A percentile compares a stretch with the other conserved stretches of the same genome.
These are phyloP conservation scores for Plasmodium coatneyi DNA, from an alignment of 169 alveolate genomes.

Conservation along the genomic window DNA sequence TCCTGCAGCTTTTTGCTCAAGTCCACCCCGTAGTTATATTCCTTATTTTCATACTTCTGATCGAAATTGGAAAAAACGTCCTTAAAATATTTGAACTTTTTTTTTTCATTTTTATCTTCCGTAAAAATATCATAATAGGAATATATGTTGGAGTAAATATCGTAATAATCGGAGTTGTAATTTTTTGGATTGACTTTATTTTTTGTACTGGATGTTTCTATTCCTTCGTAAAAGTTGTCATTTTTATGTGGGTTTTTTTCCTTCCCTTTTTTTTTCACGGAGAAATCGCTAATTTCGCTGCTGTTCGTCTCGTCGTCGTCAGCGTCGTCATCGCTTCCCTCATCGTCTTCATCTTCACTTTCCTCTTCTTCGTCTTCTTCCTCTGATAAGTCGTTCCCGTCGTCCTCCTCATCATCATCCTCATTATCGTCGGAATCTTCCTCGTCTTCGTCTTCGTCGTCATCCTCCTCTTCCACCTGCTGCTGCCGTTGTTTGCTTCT, in stretches of 20 bases:
- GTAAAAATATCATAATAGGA: conserved; percentile 73
- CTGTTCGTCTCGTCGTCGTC: neutral
- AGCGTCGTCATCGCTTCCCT: neutral
- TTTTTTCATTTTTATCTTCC: conserved; percentile 64
- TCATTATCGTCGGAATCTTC: conserved; percentile 1
- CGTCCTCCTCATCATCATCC: neutral
- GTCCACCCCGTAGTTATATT: neutral
- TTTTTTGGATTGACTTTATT: conserved; percentile 57
- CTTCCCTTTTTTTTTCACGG: conserved; percentile 14
- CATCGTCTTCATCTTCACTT: conserved; percentile 1
- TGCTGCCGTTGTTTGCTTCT: neutral
- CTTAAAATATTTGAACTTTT: conserved; percentile 56
- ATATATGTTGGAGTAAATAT: conserved; percentile 66
- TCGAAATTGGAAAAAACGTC: conserved; percentile 70
- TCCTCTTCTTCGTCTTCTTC: conserved; percentile 8
- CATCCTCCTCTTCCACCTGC: neutral
- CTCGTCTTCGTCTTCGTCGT: neutral
- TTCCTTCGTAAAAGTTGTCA: conserved; percentile 15
- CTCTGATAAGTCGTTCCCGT: neutral
- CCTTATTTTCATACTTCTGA: conserved; percentile 38
- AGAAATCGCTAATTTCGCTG: conserved; percentile 16
- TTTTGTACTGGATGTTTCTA: conserved; percentile 22
- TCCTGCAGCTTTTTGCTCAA: conserved; percentile 5
- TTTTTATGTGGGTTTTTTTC: conserved; percentile 3
- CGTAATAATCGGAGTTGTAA: conserved; percentile 65